Percentiles rank a stretch among this genome's conserved stretches.
Conservation (phyloP, 495 filamentous ascomycete genomes). For the Astrothelium subdiscretum region DNA sequence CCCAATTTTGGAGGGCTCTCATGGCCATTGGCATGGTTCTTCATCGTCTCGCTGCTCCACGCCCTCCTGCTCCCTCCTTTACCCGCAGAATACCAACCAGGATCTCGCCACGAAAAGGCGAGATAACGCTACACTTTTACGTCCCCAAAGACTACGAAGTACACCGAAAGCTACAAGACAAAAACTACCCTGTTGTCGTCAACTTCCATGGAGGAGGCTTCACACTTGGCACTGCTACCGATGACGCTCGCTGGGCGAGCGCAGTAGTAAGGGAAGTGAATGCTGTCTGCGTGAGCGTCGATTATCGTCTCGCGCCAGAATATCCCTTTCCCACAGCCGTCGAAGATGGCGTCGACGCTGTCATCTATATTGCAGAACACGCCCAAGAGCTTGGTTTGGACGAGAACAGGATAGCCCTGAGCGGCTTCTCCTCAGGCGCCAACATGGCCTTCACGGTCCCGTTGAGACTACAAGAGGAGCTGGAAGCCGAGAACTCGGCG, state of each 20-base stretch:
- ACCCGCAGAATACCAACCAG: conserved; percentile 49
- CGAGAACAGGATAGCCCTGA: conserved; percentile 53
- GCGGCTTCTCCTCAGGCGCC: conserved; percentile 79
- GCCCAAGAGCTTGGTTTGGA: conserved; percentile 42
- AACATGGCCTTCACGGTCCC: conserved; percentile 78
- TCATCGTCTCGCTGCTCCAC: conserved; percentile 55
- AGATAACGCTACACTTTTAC: conserved; percentile 70
- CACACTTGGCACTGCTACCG: conserved; percentile 28
- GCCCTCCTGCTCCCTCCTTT: conserved; percentile 57
- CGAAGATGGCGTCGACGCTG: conserved; percentile 34
- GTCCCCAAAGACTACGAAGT: conserved; percentile 50
- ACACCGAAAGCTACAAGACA: conserved; percentile 29
- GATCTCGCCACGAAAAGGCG: conserved; percentile 40
- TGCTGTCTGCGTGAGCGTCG: conserved; percentile 32
- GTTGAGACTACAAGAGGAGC: conserved; percentile 46
- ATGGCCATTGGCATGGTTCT: conserved; percentile 71
- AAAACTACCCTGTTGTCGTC: conserved; percentile 28
- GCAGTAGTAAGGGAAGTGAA: conserved; percentile 26
- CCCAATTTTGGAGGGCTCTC: conserved; percentile 63
- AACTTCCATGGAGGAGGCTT: conserved; percentile 38
- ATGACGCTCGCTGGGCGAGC: conserved; percentile 32
- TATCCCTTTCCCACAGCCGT: conserved; percentile 35
- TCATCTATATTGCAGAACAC: conserved; percentile 28
- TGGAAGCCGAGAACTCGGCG: conserved; percentile 3
- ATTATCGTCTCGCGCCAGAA: conserved; percentile 33